phyloP scores from a whole-genome alignment of 495 filamentous ascomycete species.

The Zalerion maritima region DNA sequence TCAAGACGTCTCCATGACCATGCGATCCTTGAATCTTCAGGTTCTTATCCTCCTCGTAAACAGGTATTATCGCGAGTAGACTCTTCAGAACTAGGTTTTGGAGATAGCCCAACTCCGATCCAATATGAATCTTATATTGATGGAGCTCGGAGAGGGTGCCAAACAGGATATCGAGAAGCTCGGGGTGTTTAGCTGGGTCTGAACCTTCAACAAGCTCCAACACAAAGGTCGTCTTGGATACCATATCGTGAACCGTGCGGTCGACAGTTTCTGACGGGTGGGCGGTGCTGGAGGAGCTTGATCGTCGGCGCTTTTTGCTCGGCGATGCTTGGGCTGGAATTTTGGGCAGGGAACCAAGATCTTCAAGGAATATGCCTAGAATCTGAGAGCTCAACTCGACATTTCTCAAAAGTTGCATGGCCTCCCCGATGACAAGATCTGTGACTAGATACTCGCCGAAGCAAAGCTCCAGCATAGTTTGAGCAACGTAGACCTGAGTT shows the following conservation, averaged over 20 bases:
- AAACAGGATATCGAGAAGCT: constrained; percentile 66
- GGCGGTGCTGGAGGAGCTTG: constrained; percentile 43
- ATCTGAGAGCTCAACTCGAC: constrained; percentile 55
- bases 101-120: constrained; percentile 71
- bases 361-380: constrained; percentile 52
- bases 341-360: constrained; percentile 49
- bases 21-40: constrained; percentile 55
- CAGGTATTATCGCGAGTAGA: constrained; percentile 63
- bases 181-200: constrained; percentile 50
- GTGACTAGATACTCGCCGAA: no score
- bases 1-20: constrained; percentile 72
- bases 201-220: constrained; percentile 74
- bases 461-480: constrained; percentile 42
- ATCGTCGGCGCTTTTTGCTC: constrained; percentile 59
- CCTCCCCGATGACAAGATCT: constrained; percentile 32
- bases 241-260: constrained; percentile 39
- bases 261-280: constrained; percentile 19
- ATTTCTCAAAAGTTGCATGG: constrained; percentile 50
- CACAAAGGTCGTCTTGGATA: constrained; percentile 72
- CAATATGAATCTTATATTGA: constrained; percentile 53
- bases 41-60: constrained; percentile 43
- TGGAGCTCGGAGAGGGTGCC: constrained; percentile 70
- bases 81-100: constrained; percentile 64
- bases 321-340: constrained; percentile 46
- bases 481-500: constrained; percentile 39